Evolutionary conservation across 495 filamentous ascomycete species (phyloP), one percentile per base, ranked within the genome.

Genomic region (Hypoxylon fragiforme): DNA sequence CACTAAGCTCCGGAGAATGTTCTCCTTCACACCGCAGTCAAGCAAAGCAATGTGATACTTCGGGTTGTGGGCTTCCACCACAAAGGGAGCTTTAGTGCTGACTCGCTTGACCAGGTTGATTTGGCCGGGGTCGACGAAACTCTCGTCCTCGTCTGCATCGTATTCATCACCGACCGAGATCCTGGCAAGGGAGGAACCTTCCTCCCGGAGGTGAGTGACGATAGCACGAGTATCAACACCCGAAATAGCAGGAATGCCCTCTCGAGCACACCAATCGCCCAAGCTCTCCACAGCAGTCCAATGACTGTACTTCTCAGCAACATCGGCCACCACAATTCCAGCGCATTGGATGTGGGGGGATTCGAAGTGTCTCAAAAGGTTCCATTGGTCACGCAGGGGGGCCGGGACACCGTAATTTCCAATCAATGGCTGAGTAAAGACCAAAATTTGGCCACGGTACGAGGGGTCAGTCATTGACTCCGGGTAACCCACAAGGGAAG

Each of bases 11-110:
- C 94, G 88, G 42, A 98, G 84, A 69, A 98, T 98, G 78, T 97
- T 98, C 81, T 98, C 94, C 81, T 98, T 98, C 52, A 98, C 95
- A 72, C 94, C 94, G 69, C 94, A 98, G 75, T 98, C 94, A 70
- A 98, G 85, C 50, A 98, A 81, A 26, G 92, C 94, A 63, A 98
- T 83, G 74, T 98, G 94, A 70, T 86, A 83, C 67, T 88, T 85
- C 51, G 92, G 89, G 59, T 81, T 78, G 34, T 82, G 79, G 26
- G 90, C 88, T 55, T 84, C 83, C 53, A 97, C 86, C 66, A 96
- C 92, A 80, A 98, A 98, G 8, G 94, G 95, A 47, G 90, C 85
- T 79, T 98, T 98, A 69, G 94, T 98, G 78, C 88, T 94, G 57
- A 98, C 94, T 53, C 88, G 85, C 69, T 89, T 89, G 54, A 98